Percentiles rank a stretch among this genome's conserved stretches.
These are phyloP conservation scores for Cryptococcus depauperatus DNA, from an alignment of 1,284 basidiomycete species.

Conservation along the genomic window DNA sequence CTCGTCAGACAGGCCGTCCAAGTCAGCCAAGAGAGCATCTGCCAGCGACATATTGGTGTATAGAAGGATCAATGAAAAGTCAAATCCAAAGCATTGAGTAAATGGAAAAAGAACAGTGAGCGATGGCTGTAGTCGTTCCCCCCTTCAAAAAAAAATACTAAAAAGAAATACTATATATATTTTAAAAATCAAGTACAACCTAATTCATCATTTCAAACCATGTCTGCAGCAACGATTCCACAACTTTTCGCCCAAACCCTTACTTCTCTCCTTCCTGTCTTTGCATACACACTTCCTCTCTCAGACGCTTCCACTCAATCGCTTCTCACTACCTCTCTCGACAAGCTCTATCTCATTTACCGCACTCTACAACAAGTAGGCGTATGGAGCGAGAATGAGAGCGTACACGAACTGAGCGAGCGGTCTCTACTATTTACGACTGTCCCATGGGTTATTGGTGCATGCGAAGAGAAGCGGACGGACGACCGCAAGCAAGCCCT, in stretches of 20 bases:
- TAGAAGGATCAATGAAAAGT: neutral
- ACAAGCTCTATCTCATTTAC: slow-evolving; percentile 41
- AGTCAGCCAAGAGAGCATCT: slow-evolving; percentile 45
- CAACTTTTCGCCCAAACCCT: slow-evolving; percentile 37
- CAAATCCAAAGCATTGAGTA: neutral
- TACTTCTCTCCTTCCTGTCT: slow-evolving; percentile 30
- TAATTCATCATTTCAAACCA: neutral
- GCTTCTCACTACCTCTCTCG: slow-evolving; percentile 21
- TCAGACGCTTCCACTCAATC: slow-evolving; percentile 23
- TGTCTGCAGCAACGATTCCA: slow-evolving; percentile 36
- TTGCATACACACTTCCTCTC: slow-evolving; percentile 33
- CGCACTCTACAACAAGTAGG: slow-evolving; percentile 49
- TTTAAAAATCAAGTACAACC: no score
- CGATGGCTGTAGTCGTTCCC: no score
- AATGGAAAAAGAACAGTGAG: no score
- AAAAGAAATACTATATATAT: no score
- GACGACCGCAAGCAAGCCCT: slow-evolving; percentile 57
- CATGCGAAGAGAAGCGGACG: slow-evolving; percentile 59
- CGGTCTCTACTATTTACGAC: slow-evolving; percentile 70
- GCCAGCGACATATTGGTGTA: slow-evolving; percentile 41
- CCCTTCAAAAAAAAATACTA: no score
- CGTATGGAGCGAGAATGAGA: slow-evolving; percentile 80
- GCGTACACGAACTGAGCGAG: slow-evolving; percentile 73
- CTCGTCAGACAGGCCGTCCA: slow-evolving; percentile 45
- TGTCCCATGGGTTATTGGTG: slow-evolving; percentile 63